Base-by-base conservation (phyloP, 805 yeast species). In the Kluyveromyces dobzhanskii region DNA sequence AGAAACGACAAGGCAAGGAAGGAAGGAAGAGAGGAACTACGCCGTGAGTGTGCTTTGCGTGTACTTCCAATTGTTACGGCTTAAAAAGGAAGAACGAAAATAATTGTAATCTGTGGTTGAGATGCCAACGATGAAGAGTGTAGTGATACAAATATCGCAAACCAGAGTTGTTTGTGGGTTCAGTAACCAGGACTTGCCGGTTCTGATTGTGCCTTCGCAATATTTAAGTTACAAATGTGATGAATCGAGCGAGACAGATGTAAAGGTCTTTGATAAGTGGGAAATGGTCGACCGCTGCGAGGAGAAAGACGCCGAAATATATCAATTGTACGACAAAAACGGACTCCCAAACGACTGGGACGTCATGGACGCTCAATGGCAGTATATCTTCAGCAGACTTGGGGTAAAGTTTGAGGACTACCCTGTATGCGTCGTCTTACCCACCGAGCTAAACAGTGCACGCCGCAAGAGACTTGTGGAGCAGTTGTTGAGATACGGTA, bases 261-360 rank as follows among this genome's bases (percentile, higher is more conserved):
- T 43, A 9, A 32, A 41, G 18, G 43, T 45, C 4, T 59, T 58
- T 41, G 64, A 52, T n/a, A 45, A 46, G 3, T 51, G 50, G 36
- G 57, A 51, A 18, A 54, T 59, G 59, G 28, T 55, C 14, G 53
- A 51, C 19, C 42, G 39, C n/a, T 43, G 46, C 1, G 35, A 33
- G 10, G 38, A 36, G 12, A 32, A 44, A 10, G 38, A 34, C 9
- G 38, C 41, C 3, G 45, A 33, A 11, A 21, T 34, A 10, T 34
- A 34, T 17, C 37, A 34, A 26, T 25, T 34, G 30, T 34, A 34
- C 30, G 37, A 25, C n/a, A 34, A 34, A 17, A 34, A 34, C 41
- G 87, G 88, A 3, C 51, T 74, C 5, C 69, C 80, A 4, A 81
- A 80, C 56, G 78, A 86, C 61, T 81, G 84, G 76, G 86, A 81